A percentile compares a stretch with the other conserved stretches of the same genome.
These are phyloP conservation scores for Backusella morwellensis DNA, from an alignment of 192 early-diverging fungal species.

Conservation along the genomic window DNA sequence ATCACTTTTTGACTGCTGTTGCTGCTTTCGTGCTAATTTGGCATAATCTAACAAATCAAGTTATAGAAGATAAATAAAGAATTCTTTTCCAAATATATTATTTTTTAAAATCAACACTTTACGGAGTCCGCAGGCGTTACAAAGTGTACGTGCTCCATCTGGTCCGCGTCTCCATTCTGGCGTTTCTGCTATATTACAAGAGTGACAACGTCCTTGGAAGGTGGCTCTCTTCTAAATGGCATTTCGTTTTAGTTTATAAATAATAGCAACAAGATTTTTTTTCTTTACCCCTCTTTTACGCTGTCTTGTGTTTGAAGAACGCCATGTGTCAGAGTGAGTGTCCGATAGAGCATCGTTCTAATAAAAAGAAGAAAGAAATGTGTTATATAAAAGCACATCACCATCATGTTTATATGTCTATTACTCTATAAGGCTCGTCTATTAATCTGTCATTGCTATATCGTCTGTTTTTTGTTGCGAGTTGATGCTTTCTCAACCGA, in stretches of 20 bases:
- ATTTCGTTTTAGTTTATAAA: not conserved
- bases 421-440: not conserved
- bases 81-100: not conserved
- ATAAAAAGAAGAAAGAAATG: not conserved
- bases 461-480: conserved; percentile 10
- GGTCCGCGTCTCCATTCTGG: conserved; percentile 96
- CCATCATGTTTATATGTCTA: not conserved
- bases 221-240: conserved; percentile 49
- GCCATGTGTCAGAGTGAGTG: not conserved
- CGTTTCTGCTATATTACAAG: conserved; percentile 85
- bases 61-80: not conserved
- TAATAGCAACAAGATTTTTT: not conserved
- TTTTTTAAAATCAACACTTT: conserved; percentile 33
- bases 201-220: conserved; percentile 67
- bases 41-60: conserved; percentile 14
- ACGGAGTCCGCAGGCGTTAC: conserved; percentile 94
- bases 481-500: conserved; percentile 20
- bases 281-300: conserved; percentile 29
- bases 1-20: not conserved
- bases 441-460: not conserved
- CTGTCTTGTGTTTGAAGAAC: conserved; percentile 2
- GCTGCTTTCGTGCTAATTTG: conserved; percentile 14
- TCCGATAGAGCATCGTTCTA: not conserved
- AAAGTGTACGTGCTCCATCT: conserved; percentile 87
- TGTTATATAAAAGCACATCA: not conserved